These are phyloP conservation scores for Dentipellis sp. DNA, from an alignment of 768 basidiomycete genomes.

Conservation along the genomic window DNA sequence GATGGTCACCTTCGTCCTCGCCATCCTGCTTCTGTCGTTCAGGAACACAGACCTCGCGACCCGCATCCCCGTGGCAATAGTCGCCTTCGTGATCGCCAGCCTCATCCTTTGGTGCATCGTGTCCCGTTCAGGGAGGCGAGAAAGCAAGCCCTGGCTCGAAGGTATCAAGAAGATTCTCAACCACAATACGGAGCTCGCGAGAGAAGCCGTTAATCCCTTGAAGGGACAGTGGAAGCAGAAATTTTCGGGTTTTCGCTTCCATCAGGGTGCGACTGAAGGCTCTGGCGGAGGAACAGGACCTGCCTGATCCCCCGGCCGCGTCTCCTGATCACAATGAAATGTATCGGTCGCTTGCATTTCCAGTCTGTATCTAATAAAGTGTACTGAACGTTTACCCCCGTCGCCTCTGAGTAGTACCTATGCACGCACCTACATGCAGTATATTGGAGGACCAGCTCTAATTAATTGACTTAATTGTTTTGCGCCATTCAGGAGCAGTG, in stretches of 20 bases:
- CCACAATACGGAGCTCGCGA: not conserved
- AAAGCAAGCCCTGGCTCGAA: not conserved
- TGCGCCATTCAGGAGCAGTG: not conserved
- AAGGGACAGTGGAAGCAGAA: not conserved
- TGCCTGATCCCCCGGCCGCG: not conserved
- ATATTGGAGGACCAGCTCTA: not conserved
- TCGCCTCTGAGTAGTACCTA: not conserved
- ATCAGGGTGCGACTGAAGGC: not conserved
- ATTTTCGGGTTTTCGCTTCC: not conserved
- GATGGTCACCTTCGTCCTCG: slow-evolving; percentile 7
- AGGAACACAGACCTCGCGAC: slow-evolving; percentile 1
- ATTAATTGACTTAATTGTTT: no score
- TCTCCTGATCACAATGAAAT: not conserved
- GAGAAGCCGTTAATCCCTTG: not conserved
- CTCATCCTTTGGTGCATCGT: not conserved
- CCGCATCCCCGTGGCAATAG: not conserved
- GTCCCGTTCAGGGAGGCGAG: not conserved
- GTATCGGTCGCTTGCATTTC: not conserved
- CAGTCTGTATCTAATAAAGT: not conserved
- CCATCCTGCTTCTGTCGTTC: slow-evolving; percentile 7
- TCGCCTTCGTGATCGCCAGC: not conserved
- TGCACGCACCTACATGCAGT: not conserved
- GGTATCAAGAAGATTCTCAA: not conserved
- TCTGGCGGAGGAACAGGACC: not conserved
- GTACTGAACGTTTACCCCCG: not conserved